A percentile compares a stretch with the other conserved stretches of the same genome.
phyloP scores from a whole-genome alignment of 495 filamentous ascomycete genomes.

The Evansstolkia leycettana region DNA sequence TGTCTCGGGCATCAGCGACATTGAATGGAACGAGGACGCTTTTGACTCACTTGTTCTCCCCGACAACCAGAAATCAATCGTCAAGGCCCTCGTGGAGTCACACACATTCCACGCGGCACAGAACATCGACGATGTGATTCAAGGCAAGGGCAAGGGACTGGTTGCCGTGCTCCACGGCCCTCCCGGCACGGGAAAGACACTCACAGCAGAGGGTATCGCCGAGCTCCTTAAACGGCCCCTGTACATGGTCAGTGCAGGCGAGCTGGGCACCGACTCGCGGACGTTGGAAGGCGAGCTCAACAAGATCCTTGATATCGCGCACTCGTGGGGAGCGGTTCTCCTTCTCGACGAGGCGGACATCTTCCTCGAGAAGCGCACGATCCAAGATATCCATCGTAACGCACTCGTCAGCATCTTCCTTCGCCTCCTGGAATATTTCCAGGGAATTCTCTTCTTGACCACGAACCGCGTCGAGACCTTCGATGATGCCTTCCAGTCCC shows the following conservation, averaged over 20 bases:
- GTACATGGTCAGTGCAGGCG: conserved; percentile 75
- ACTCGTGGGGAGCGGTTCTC: conserved; percentile 74
- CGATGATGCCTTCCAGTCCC: conserved; percentile 53
- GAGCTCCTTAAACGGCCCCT: conserved; percentile 73
- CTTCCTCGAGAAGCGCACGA: conserved; percentile 61
- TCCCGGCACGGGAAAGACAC: conserved; percentile 78
- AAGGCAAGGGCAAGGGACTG: conserved; percentile 66
- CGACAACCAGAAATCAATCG: conserved; percentile 64
- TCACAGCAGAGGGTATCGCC: conserved; percentile 80
- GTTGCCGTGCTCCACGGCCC: conserved; percentile 72
- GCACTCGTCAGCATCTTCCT: conserved; percentile 69
- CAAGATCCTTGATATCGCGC: conserved; percentile 77
- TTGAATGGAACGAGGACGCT: conserved; percentile 71
- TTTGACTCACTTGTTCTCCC: conserved; percentile 70
- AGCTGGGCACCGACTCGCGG: conserved; percentile 70
- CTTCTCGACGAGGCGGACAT: conserved; percentile 72
- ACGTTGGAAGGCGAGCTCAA: conserved; percentile 68
- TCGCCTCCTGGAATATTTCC: conserved; percentile 61
- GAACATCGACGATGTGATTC: conserved; percentile 75
- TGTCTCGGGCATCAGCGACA: conserved; percentile 70
- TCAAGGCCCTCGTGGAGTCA: conserved; percentile 66
- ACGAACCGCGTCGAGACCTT: conserved; percentile 71
- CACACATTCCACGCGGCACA: conserved; percentile 72
- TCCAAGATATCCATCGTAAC: conserved; percentile 63
- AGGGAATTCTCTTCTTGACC: conserved; percentile 69